Base-by-base conservation (phyloP, 345 rosid species). In the Dipteronia dyeriana region DNA sequence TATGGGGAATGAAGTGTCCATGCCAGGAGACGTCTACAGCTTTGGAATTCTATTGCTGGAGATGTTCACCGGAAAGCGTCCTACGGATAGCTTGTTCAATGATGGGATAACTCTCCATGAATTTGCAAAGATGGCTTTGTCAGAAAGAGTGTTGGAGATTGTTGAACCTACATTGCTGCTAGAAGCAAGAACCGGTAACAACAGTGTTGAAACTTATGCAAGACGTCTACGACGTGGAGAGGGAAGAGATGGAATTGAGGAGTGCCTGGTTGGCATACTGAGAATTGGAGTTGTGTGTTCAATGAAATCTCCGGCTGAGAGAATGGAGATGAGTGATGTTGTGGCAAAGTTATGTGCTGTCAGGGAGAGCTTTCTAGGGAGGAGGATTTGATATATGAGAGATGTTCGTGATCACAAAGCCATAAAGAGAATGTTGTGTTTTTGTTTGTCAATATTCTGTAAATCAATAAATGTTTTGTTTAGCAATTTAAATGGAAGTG, bases 271-370 rank as follows among this genome's bases (percentile, higher is more conserved):
- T 0, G 64, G 13, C 20, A 7, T 59, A 5, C 9, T 13, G 5
- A 72, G 22, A 20, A 72, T 3, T 20, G 66, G 75, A 72, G 66
- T 72, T 38, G 20, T 72, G n/a, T 59, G 66, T 29, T 57, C 66
- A 12, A 59, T 39, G 53, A 22, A 57, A 72, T 20, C 20, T 12
- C 31, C 66, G 7, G 11, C 19, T 20, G 53, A 72, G 13, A 14
- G 74, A 72, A 12, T 59, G 29, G 29, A 19, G 29, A 56, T 56
- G 75, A 20, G 1, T 12, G 14, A 57, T 5, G 4, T 47, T 9
- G 49, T 34, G 22, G 19, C 65, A n/a, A 12, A 71, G 20, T 9
- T 19, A 56, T 57, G 45, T 9, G 9, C 29, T 56, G 1, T 9
- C 0, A 19, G 29, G 11, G 9, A 56, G 3, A 56, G 20, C 8